Evolutionary conservation across 2,329 filamentous ascomycete species (phyloP).

Genomic region (Alternaria sp.): DNA sequence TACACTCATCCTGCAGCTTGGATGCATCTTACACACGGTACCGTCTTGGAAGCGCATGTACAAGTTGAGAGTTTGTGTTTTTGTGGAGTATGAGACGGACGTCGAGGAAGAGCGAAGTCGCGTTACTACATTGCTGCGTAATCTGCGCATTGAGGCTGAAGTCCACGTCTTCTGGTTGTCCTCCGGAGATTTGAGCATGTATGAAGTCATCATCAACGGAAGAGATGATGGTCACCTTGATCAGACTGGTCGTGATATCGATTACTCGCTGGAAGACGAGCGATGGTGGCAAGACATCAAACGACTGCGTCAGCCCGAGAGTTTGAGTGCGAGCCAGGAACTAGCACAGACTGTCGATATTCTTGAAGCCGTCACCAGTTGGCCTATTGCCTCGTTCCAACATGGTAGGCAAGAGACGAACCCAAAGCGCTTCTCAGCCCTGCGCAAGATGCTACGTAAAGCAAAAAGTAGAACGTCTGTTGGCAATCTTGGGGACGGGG

Average conservation of each 20-base stretch:
- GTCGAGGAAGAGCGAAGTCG: slow-evolving; percentile 78
- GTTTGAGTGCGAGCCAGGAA: slow-evolving; percentile 51
- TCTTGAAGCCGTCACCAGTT: slow-evolving; percentile 52
- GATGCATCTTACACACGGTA: slow-evolving; percentile 82
- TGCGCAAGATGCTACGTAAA: slow-evolving; percentile 67
- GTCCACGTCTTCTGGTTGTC: slow-evolving; percentile 82
- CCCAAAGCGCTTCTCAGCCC: slow-evolving; percentile 61
- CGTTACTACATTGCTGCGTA: slow-evolving; percentile 76
- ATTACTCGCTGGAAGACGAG: slow-evolving; percentile 71
- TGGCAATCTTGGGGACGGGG: slow-evolving; percentile 58
- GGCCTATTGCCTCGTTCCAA: slow-evolving; percentile 62
- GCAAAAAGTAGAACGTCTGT: slow-evolving; percentile 61
- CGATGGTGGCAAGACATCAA: slow-evolving; percentile 85
- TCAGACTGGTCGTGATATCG: slow-evolving; percentile 66
- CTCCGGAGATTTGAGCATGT: slow-evolving; percentile 72
- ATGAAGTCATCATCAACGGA: slow-evolving; percentile 79
- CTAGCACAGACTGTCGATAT: slow-evolving; percentile 54
- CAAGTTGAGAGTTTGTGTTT: slow-evolving; percentile 77
- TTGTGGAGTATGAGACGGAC: slow-evolving; percentile 87
- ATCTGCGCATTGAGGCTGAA: slow-evolving; percentile 80
- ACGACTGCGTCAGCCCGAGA: slow-evolving; percentile 49
- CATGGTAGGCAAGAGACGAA: slow-evolving; percentile 54
- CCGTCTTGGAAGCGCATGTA: slow-evolving; percentile 79
- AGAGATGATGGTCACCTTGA: slow-evolving; percentile 57
- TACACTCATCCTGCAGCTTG: slow-evolving; percentile 83